Base-by-base conservation (phyloP, 2,329 filamentous ascomycete genomes). In the Arthroderma sp. region DNA sequence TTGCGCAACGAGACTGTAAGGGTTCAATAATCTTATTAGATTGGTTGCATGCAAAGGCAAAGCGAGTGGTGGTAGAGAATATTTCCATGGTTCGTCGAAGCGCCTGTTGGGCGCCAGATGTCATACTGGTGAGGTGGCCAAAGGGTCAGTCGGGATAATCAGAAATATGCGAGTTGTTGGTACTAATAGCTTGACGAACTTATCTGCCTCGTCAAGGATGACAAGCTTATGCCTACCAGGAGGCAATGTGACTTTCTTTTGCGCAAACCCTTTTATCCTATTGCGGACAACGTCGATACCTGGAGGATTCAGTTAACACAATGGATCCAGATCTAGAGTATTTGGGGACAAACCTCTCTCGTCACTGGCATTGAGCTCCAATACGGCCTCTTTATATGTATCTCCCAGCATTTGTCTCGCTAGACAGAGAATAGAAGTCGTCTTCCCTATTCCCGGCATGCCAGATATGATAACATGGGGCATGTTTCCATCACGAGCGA, bases 11-110 rank as follows among this genome's bases (percentile, higher is more conserved):
- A 17, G 91, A 96, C 72, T 98, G 93, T 55, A 98, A 79, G n/a
- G 93, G 93, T 73, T 98, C 93, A 71, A 98, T 98, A 69, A 98
- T 97, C 75, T 97, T 98, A 77, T 97, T 98, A 61, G 87, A 93
- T 76, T 95, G 89, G 72, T 98, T 98, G 78, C 93, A 98, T 1
- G 93, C 93, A 67, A 98, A 98, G 0, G 93, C 93, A 68, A 98
- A 98, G 59, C 93, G 82, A 1, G 93, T 98, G 1, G 93, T 98
- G 61, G 90, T 86, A 43, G 89, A 94, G 76, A 97, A 97, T 55
- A 97, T 98, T 72, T 98, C 93, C 93, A 98, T 98, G 0, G 93
- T 98, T 61, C 93, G 81, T 64, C 93, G 83, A 37, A 98, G 80
- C 19, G 93, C 93, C 74, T 97, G 93, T 70, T 98, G 93, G 1